These are phyloP conservation scores for Eleusine coracana DNA, from an alignment of 176 grass and related monocot species.

Conservation along the genomic window DNA sequence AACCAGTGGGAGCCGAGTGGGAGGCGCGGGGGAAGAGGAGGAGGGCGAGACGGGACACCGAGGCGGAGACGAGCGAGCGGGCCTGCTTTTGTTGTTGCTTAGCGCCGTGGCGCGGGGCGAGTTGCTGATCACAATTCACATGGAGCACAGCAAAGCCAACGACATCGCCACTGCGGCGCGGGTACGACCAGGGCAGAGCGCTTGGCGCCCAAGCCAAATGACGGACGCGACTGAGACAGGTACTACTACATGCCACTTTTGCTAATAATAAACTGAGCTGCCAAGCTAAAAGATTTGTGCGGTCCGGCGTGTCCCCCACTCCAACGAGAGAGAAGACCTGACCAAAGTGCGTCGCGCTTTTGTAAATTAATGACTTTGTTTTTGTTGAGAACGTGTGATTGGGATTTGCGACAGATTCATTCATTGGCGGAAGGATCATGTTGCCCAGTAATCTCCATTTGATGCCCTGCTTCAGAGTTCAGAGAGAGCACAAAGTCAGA, in stretches of 20 bases:
- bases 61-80: conserved; percentile 26
- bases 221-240: conserved; percentile 38
- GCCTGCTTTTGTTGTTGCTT: conserved; percentile 40
- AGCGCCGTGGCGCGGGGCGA: conserved; percentile 1
- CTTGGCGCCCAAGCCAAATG: background rate
- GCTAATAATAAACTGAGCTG: background rate
- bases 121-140: conserved; percentile 12
- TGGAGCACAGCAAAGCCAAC: fast-evolving
- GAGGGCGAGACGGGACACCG: background rate
- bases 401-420: background rate
- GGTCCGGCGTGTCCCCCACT: conserved; percentile 14
- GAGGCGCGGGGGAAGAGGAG: background rate
- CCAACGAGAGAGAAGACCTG: background rate
- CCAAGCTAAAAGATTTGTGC: background rate
- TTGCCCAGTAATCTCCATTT: background rate
- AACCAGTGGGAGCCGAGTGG: background rate
- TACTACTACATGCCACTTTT: too few relatives aligned
- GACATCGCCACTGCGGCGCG: too few relatives aligned
- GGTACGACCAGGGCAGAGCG: background rate
- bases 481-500: background rate
- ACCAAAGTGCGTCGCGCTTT: background rate
- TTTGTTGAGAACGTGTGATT: background rate
- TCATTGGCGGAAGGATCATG: background rate
- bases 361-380: background rate
- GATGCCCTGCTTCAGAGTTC: background rate